A percentile compares a stretch with the other conserved stretches of the same genome.
Conservation (phyloP, 139 green algal species). For the Nannochloris sp. region DNA sequence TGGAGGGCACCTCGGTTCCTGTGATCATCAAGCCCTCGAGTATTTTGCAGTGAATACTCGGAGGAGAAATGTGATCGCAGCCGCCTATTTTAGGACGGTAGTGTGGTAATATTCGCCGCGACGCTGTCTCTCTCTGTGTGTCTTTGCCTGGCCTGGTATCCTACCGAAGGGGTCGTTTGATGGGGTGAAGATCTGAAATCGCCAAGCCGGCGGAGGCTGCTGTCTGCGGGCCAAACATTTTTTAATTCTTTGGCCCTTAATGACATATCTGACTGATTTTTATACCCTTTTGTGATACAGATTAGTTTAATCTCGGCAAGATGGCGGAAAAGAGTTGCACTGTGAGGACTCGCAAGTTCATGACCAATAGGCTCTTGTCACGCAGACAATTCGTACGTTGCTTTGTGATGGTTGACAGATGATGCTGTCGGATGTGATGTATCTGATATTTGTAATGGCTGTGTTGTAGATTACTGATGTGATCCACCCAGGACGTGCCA, state of each 20-base stretch:
- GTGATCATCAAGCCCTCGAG: too few species aligned
- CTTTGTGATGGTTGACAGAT: too few species aligned
- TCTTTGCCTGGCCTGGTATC: too few species aligned
- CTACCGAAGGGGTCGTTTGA: too few species aligned
- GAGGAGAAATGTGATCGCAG: too few species aligned
- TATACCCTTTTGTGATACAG: background rate
- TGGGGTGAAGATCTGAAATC: background rate
- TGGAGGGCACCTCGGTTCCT: too few species aligned
- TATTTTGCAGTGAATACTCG: too few species aligned
- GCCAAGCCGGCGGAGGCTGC: background rate
- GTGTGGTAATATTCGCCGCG: too few species aligned
- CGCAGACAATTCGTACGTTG: conserved; percentile 84
- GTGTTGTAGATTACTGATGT: conserved; percentile 87
- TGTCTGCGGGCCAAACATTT: background rate
- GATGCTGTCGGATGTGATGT: background rate
- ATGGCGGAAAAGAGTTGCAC: conserved; percentile 91
- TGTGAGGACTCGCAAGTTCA: conserved; percentile 93
- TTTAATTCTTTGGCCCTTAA: too few species aligned
- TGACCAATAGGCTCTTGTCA: conserved; percentile 89
- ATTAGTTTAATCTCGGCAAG: conserved; percentile 14
- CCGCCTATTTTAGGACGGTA: too few species aligned
- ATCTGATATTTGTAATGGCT: background rate
- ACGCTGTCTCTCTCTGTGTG: too few species aligned
- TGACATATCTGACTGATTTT: too few species aligned
- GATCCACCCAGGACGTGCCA: conserved; percentile 89